Base-by-base conservation (phyloP, 2,329 filamentous ascomycete genomes). In the Escovopsis sp. region DNA sequence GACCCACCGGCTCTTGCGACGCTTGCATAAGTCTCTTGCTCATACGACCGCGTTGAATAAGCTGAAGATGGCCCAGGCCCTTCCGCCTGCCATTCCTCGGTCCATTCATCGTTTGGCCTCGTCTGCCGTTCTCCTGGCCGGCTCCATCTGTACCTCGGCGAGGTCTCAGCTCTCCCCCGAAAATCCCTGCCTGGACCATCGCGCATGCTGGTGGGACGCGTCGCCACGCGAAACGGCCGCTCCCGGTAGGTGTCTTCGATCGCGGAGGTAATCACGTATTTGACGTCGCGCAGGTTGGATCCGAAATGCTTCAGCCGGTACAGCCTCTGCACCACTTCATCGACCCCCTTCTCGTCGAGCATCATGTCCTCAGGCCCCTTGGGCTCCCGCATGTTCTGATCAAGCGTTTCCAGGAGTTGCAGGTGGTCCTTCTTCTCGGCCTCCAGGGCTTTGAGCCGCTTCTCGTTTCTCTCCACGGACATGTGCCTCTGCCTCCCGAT, bases 351-450 rank as follows among this genome's bases (percentile, higher is more conserved):
- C 1, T 43, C 33, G 0, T 44, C 51, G 2, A 51, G 42, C 1
- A 43, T 18, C 32, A 8, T 19, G 12, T 45, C 15, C 33, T 23
- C n/a, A 1, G 38, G 34, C 4, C 19, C 3, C 1, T 38, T 33
- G 6, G 45, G 43, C 1, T 39, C 33, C 12, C 2, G 18, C 39
- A 49, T 46, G 26, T 47, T 48, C 6, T 41, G 26, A 4, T 49
- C 33, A 6, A 51, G 47, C 2, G 43, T 40, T 5, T 50, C 43
- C 1, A 43, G 45, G 1, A 51, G 45, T 7, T 52, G 40, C 0
- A 51, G 34, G 8, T 53, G 40, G 1, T 33, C 36, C 3, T 37
- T n/a, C 12, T 43, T 47, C 12, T 49, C 49, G 4, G 41, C 28
- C 0, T 44, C 26, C 1, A 53, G 6, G 1, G 34, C 36, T 1